Base-by-base conservation (phyloP, 768 basidiomycete species). In the Pleurotus citrinopileatus region DNA sequence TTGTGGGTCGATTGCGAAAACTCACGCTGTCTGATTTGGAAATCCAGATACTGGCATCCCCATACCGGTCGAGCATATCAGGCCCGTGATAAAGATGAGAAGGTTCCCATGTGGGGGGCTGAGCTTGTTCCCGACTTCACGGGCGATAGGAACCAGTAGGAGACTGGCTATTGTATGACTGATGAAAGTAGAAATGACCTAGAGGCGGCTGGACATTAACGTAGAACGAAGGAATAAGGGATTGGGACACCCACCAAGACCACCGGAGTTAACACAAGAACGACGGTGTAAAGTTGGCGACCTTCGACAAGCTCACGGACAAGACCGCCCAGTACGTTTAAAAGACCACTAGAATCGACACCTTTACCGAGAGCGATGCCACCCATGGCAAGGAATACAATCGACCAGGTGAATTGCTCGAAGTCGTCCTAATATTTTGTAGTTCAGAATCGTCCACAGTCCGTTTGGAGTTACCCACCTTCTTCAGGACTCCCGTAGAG, bases 11-110 rank as follows among this genome's bases (percentile, higher is more conserved):
- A 22, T 51, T 37, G 15, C 37, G 20, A 37, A 29, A 12, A 82
- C 89, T 62, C 70, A 95, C 94, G 94, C 93, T 45, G 93, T 94
- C 72, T 97, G 93, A 68, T 98, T 97, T 0, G 96, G 96, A 77
- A 98, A 99, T n/a, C 97, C 97, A 57, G 92, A 94, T 34, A 98
- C 94, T 2, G 96, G 95, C 81, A 98, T 91, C 9, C 93, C 96
- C 97, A 99, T 99, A 1, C 96, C 97, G 4, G 92, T 77, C 2
- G 93, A 95, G 66, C 96, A 98, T 47, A 97, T 88, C 56, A 98
- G 75, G 12, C 83, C 94, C 28, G 94, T 97, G 60, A 94, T 81
- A 73, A 99, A 96, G 62, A 98, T 90, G 59, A 99, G 82, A 7
- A 98, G 72, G 60, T 93, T 87, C 40, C 81, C 74, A 58, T 88